A percentile compares a stretch with the other conserved stretches of the same genome.
phyloP scores from a whole-genome alignment of 305 asterid genomes.

The Nicotiana rustica region DNA sequence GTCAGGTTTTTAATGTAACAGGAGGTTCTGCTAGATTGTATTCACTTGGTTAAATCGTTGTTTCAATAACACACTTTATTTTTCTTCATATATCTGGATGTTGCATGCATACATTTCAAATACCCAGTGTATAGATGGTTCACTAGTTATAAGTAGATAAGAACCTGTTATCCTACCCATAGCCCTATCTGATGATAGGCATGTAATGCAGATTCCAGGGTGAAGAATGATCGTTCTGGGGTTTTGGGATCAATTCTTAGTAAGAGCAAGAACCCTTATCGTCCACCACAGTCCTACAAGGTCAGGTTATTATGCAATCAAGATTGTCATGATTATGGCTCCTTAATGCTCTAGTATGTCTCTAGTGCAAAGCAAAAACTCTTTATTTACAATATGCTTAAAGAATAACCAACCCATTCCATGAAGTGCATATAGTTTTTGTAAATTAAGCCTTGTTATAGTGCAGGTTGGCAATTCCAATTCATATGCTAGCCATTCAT shows the following conservation, averaged over 20 bases:
- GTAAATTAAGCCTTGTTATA: conserved; percentile 8
- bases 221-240: background rate
- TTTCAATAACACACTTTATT: background rate
- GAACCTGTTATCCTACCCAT: background rate
- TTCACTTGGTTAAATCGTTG: conserved; percentile 8
- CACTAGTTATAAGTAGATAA: background rate
- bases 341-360: conserved; percentile 4
- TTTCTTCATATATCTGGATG: conserved; percentile 6
- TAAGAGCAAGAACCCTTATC: conserved; percentile 35
- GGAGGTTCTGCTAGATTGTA: background rate
- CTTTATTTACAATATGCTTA: background rate
- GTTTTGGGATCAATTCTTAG: conserved; percentile 21
- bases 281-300: conserved; percentile 34
- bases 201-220: conserved; percentile 30
- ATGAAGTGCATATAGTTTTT: conserved; percentile 9
- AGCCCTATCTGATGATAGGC: background rate
- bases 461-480: conserved; percentile 4
- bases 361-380: background rate
- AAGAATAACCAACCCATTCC: background rate
- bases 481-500: background rate
- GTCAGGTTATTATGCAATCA: conserved; percentile 26
- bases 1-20: background rate
- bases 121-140: conserved; percentile 12
- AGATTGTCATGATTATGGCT: conserved; percentile 18
- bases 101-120: background rate